Base-by-base conservation (phyloP, 2,329 filamentous ascomycete genomes). In the Didymosphaeria variabile region DNA sequence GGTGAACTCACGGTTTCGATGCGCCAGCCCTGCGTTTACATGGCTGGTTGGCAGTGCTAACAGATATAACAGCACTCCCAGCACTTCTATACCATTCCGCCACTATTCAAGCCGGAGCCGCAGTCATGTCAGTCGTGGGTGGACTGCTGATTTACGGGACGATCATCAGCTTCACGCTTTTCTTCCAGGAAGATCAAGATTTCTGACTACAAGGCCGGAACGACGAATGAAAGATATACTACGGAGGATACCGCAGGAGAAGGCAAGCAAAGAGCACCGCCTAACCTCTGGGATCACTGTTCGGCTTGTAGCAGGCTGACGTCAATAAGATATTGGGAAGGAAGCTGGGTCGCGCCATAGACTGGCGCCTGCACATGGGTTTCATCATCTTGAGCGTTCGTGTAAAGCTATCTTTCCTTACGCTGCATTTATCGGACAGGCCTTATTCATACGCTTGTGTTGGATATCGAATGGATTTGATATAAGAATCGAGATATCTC, bases 111-210 rank as follows among this genome's bases (percentile, higher is more conserved):
- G 80, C 91, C 60, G 89, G 92, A 55, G 95, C 95, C 52, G 97
- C 97, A 89, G 83, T 93, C 77, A 99, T 99, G 95, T 96, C 92
- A 55, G 91, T 99, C 71, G 82, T 94, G 55, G 95, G 95, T 31
- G 95, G 95, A 55, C 83, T 97, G 61, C 83, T 99, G 77, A 99
- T 99, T 78, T 99, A 99, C 81, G 92, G 93, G 59, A 99, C 95
- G 52, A 97, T 99, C 77, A 96, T 99, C 81, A 95, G 91, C 82
- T 99, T 99, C 80, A 90, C 91, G 68, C 91, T 97, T 89, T 99
- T 98, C 83, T 99, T 99, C 85, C 91, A 94, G 78, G 94, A 98
- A 80, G 93, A 98, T 78, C 91, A 97, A 76, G 95, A 98, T 72
- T 99, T 98, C 79, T 98, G 82, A 72, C 70, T 74, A 69, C 64